Conservation (phyloP, 805 yeast species). For the Citeromyces matritensis region DNA sequence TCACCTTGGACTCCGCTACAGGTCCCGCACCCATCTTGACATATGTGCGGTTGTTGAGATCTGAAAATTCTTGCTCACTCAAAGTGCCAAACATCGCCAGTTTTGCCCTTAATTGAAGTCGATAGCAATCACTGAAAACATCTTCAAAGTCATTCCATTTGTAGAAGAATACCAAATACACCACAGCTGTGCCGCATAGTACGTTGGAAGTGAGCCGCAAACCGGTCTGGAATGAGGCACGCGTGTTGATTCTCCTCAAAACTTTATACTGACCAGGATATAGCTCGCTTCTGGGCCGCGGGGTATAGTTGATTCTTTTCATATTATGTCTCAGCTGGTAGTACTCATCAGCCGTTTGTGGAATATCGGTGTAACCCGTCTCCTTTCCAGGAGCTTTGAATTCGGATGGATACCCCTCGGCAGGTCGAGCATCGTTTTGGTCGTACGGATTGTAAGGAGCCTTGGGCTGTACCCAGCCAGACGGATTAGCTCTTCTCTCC, state of each 20-base stretch:
- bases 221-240: constrained; percentile 41
- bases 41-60: constrained; percentile 21
- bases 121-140: constrained; percentile 52
- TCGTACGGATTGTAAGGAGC: constrained; percentile 85
- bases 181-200: constrained; percentile 29
- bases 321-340: constrained; percentile 59
- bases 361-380: constrained; percentile 30
- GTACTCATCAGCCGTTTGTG: constrained; percentile 53
- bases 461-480: constrained; percentile 67
- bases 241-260: constrained; percentile 39
- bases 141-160: constrained; percentile 79
- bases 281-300: constrained; percentile 57
- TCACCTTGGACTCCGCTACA: neutral
- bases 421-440: constrained; percentile 59
- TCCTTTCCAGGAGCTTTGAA: constrained; percentile 50
- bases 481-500: constrained; percentile 59
- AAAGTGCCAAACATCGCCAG: constrained; percentile 38
- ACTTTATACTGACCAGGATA: constrained; percentile 75
- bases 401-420: constrained; percentile 80
- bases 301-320: constrained; percentile 60
- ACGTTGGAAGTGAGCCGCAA: constrained; percentile 39
- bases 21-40: neutral
- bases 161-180: constrained; percentile 56
- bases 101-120: constrained; percentile 42
- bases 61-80: constrained; percentile 45